phyloP scores from a whole-genome alignment of 192 early-diverging fungal species.

The Chytriomyces sp. region DNA sequence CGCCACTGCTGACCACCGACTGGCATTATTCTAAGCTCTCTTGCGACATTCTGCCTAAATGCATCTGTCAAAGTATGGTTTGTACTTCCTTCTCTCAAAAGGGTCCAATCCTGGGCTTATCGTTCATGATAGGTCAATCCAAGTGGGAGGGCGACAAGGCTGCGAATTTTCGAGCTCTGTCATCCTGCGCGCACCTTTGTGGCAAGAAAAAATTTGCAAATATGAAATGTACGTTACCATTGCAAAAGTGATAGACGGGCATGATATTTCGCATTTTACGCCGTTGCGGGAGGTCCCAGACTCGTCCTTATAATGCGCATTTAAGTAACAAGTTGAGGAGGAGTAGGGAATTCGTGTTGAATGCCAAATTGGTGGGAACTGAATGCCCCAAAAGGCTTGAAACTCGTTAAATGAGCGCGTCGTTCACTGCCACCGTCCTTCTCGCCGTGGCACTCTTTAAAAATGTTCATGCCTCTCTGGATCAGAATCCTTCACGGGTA shows the following conservation, averaged over 20 bases:
- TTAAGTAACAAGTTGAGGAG: slow-evolving; percentile 63
- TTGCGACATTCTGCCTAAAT: too few species aligned
- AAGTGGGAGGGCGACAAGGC: slow-evolving; percentile 74
- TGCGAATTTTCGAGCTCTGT: slow-evolving; percentile 58
- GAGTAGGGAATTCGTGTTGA: slow-evolving; percentile 50
- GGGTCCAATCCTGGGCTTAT: slow-evolving; percentile 7
- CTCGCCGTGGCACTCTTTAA: too few species aligned
- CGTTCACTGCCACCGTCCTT: too few species aligned
- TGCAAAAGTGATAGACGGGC: slow-evolving; percentile 49
- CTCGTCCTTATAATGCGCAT: slow-evolving; percentile 64
- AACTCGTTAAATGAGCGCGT: too few species aligned
- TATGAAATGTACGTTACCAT: slow-evolving; percentile 70
- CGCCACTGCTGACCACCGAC: too few species aligned
- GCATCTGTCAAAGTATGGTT: too few species aligned
- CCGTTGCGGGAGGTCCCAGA: slow-evolving; percentile 35
- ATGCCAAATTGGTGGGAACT: slow-evolving; percentile 60
- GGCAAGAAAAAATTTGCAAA: slow-evolving; percentile 65
- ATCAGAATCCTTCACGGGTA: too few species aligned
- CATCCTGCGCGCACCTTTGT: slow-evolving; percentile 75
- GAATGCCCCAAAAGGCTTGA: too few species aligned
- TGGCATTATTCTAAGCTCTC: too few species aligned
- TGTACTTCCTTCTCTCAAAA: slow-evolving; percentile 8
- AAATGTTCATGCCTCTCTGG: too few species aligned
- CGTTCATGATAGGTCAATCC: slow-evolving; percentile 53
- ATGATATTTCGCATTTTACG: slow-evolving; percentile 55